Percentiles rank a stretch among this genome's conserved stretches.
Conservation (phyloP, 805 yeast species). For the Candida xyloterini region DNA sequence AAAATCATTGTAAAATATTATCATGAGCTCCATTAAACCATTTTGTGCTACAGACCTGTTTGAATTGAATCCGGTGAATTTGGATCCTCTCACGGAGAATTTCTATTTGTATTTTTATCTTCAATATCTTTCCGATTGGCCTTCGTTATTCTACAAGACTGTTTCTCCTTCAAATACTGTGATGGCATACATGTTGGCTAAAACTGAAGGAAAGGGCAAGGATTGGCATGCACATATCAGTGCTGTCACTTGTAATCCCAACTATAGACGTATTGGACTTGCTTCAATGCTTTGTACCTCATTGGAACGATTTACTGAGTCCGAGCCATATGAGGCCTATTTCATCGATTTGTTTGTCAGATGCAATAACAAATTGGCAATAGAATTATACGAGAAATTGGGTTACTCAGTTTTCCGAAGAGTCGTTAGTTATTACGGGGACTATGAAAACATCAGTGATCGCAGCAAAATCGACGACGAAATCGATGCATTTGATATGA, state of each 20-base stretch:
- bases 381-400: slow-evolving; percentile 76
- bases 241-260: slow-evolving; percentile 86
- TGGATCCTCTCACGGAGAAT: slow-evolving; percentile 90
- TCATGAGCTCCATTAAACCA: slow-evolving; percentile 86
- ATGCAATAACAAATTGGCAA: slow-evolving; percentile 77
- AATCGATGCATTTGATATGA: slow-evolving; percentile 87
- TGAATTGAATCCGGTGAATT: slow-evolving; percentile 66
- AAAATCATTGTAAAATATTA: not conserved
- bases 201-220: slow-evolving; percentile 78
- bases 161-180: slow-evolving; percentile 32
- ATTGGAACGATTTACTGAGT: slow-evolving; percentile 69
- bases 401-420: slow-evolving; percentile 85
- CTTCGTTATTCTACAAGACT: slow-evolving; percentile 81
- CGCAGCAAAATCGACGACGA: slow-evolving; percentile 55
- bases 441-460: slow-evolving; percentile 35
- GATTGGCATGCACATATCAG: slow-evolving; percentile 98
- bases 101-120: slow-evolving; percentile 81
- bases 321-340: slow-evolving; percentile 70
- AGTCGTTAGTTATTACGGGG: slow-evolving; percentile 84
- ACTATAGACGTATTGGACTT: slow-evolving; percentile 78
- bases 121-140: slow-evolving; percentile 84
- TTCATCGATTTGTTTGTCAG: slow-evolving; percentile 91
- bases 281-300: slow-evolving; percentile 78
- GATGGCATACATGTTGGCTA: slow-evolving; percentile 91
- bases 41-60: slow-evolving; percentile 85